Base-by-base conservation (phyloP, 441 rosid species). In the Biscutella laevigata region DNA sequence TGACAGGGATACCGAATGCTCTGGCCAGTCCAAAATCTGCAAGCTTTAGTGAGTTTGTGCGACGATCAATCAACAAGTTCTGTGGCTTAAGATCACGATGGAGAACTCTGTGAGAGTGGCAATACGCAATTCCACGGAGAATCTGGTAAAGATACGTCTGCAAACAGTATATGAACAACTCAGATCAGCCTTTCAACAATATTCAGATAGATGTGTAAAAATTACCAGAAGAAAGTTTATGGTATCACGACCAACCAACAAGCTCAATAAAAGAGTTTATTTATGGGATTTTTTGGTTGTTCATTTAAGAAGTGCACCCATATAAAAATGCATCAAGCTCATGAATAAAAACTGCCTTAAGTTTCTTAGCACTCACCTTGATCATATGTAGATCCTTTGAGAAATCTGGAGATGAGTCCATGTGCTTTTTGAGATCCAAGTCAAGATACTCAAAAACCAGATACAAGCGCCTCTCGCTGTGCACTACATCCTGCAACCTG, bases 21-120 rank as follows among this genome's bases (percentile, higher is more conserved):
- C 99, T 82, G 22, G 99, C 99, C 39, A 92, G 77, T 46, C 98
- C 98, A 82, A 92, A 92, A 79, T 92, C 98, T 17, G 97, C 97
- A 69, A 92, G 94, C 81, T 92, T 92, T 53, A 92, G 73, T 24
- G 96, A 79, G 66, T 88, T 88, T 7, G 96, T 75, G 7, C 71
- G 79, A 41, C 92, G 89, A 73, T 92, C 98, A 46, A 92, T 86
- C 57, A 92, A 78, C 76, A 92, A 61, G 68, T 92, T 92, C 68
- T 83, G 95, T 26, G 98, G 98, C 65, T 92, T 92, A 60, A 92
- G 70, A 77, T 92, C 98, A 64, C 98, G 78, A 59, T 92, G 98
- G 58, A 92, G 94, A 70, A 92, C 95, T 62, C 98, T 78, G 72
- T 84, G 98, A 63, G 98, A 92, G 83, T 92, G 98, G 62, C 98